Percentiles rank a stretch among this genome's conserved stretches.
Evolutionary conservation across 2,329 filamentous ascomycete species (phyloP).

Genomic region (Sporothrix phasma): DNA sequence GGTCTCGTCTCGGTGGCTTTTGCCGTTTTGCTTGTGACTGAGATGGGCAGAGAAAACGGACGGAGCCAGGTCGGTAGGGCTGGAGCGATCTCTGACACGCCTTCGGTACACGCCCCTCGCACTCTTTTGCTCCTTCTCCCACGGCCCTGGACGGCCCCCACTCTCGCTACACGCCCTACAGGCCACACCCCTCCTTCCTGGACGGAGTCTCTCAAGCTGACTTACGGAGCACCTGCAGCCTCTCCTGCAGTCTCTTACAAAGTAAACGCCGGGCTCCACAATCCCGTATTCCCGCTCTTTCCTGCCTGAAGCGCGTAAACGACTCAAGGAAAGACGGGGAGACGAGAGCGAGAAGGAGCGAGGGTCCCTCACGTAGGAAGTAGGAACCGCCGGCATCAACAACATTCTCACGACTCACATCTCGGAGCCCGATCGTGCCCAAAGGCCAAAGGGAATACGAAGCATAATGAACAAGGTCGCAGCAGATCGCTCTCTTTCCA

Average conservation of each 20-base stretch:
- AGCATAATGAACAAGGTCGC: background rate
- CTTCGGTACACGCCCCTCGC: background rate
- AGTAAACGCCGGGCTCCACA: background rate
- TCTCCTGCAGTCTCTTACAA: background rate
- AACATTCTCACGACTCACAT: background rate
- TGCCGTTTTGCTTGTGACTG: background rate
- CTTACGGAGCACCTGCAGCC: background rate
- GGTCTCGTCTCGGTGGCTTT: background rate
- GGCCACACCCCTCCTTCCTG: background rate
- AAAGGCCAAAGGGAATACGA: background rate
- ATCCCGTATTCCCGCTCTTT: background rate
- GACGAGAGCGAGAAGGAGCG: background rate
- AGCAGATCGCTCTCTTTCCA: background rate
- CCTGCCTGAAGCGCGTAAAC: background rate
- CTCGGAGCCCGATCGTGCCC: slow-evolving; percentile 3
- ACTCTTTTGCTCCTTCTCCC: background rate
- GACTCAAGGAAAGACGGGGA: background rate
- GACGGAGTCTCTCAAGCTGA: background rate
- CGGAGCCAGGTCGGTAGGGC: background rate
- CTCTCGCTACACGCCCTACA: background rate
- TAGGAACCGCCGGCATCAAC: no score
- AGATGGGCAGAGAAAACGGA: background rate
- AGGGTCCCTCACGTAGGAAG: no score
- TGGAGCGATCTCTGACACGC: slow-evolving; percentile 2
- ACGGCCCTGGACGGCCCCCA: background rate